Base-by-base conservation (phyloP, 1,284 basidiomycete species). In the Leccinum discolor region DNA sequence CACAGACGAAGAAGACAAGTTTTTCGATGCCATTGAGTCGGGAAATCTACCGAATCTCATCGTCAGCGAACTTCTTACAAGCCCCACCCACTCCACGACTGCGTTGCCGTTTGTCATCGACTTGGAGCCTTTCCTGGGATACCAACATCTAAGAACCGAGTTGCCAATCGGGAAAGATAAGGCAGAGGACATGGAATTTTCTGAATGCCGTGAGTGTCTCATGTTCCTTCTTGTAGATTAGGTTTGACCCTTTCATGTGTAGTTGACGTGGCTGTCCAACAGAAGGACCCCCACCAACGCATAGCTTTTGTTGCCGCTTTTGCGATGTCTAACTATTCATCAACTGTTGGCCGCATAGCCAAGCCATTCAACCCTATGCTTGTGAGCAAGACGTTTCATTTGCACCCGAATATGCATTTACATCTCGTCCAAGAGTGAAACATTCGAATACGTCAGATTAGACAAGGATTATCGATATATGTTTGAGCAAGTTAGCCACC, bases 281-380 rank as follows among this genome's bases (percentile, higher is more conserved):
- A 97, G 74, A 75, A 78, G 42, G 94, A 98, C 73, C 88, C 94
- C 6, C 85, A 92, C 59, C 88, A 89, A 65, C 88, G 97, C 7
- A 89, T 98, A 65, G 96, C 95, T 0, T 99, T 91, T 74, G 95
- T 99, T 4, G 95, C 93, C 11, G 97, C 95, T 0, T 99, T 99
- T 78, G 97, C 96, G 2, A 98, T 98, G 94, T 95, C 93, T 52
- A 99, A 99, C 80, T 99, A 99, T 80, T 95, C 94, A 11, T 96
- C 94, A 32, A 99, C 97, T 1, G 95, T 98, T 70, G 94, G 94
- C 4, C 87, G 95, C 47, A 96, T 98, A 67, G 95, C 95, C n/a
- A 96, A 97, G 78, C 95, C 95, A 1, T 96, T 96, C 80, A 96
- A 97, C 75, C 93, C 93, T 4, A 94, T 95, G 91, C 86, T 95